Evolutionary conservation across 129 eudicot genomes (phyloP).

Genomic region (Glebionis coronaria): DNA sequence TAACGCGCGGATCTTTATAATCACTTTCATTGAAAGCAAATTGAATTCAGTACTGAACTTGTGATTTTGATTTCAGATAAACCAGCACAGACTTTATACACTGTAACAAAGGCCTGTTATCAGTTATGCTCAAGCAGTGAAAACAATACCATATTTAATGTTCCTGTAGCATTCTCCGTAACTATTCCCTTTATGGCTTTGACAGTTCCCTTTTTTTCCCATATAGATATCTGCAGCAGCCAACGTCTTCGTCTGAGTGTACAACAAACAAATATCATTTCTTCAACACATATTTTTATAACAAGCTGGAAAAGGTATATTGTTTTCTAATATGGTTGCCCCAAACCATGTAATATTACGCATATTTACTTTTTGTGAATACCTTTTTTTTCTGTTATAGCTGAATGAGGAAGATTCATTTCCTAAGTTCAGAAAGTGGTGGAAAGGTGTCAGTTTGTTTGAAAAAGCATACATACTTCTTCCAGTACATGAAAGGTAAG

Average conservation of each 20-base stretch:
- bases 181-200: neutral
- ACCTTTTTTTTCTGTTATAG: constrained; percentile 28
- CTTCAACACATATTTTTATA: constrained; percentile 86
- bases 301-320: constrained; percentile 80
- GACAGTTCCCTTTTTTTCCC: constrained; percentile 10
- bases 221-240: constrained; percentile 71
- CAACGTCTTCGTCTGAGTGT: constrained; percentile 28
- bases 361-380: neutral
- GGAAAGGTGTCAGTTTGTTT: constrained; percentile 85
- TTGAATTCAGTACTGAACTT: too few relatives aligned
- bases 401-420: constrained; percentile 55
- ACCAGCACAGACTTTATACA: too few relatives aligned
- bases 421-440: constrained; percentile 85
- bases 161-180: neutral
- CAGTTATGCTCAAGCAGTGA: too few relatives aligned
- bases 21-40: too few relatives aligned
- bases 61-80: too few relatives aligned
- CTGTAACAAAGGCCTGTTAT: too few relatives aligned
- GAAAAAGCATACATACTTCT: constrained; percentile 85
- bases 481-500: constrained; percentile 88
- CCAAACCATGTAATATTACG: neutral
- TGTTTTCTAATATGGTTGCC: constrained; percentile 2
- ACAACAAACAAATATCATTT: constrained; percentile 49
- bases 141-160: too few relatives aligned
- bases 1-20: too few relatives aligned